Evolutionary conservation across 352 stramenopile genomes (phyloP).

Genomic region (Pythium periplocum): DNA sequence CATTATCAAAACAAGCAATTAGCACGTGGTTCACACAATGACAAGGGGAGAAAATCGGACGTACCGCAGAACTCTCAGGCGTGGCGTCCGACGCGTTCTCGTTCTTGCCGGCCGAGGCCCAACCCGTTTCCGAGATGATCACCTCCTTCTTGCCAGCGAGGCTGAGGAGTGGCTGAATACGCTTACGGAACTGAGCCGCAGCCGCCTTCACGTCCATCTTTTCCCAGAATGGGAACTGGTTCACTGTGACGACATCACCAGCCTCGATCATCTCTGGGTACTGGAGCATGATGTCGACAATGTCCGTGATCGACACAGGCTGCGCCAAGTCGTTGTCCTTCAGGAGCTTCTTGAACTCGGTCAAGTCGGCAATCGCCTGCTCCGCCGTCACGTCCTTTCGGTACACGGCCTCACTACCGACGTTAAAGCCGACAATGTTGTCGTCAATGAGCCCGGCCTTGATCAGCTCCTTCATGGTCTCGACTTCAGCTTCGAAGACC

Average conservation of each 20-base stretch:
- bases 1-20: slow-evolving; percentile 1
- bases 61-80: slow-evolving; percentile 46
- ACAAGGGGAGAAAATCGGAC: slow-evolving; percentile 5
- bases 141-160: slow-evolving; percentile 67
- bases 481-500: slow-evolving; percentile 67
- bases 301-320: slow-evolving; percentile 75
- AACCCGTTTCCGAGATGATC: slow-evolving; percentile 81
- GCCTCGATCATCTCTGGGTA: slow-evolving; percentile 75
- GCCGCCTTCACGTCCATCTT: slow-evolving; percentile 48
- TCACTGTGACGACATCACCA: slow-evolving; percentile 75
- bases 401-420: slow-evolving; percentile 80
- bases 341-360: slow-evolving; percentile 70
- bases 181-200: slow-evolving; percentile 63
- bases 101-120: slow-evolving; percentile 58
- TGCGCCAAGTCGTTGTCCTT: slow-evolving; percentile 45
- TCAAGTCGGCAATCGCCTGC: slow-evolving; percentile 67
- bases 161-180: slow-evolving; percentile 60
- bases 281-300: slow-evolving; percentile 67
- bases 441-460: slow-evolving; percentile 54
- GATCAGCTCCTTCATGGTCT: slow-evolving; percentile 57
- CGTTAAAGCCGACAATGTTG: slow-evolving; percentile 82
- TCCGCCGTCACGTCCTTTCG: slow-evolving; percentile 65
- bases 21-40: slow-evolving; percentile 1
- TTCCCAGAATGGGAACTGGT: slow-evolving; percentile 87
- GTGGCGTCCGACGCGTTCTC: slow-evolving; percentile 55